A percentile compares a stretch with the other conserved stretches of the same genome.
Evolutionary conservation across 2,329 filamentous ascomycete species (phyloP).

Genomic region (Mycocentrospora acerina): DNA sequence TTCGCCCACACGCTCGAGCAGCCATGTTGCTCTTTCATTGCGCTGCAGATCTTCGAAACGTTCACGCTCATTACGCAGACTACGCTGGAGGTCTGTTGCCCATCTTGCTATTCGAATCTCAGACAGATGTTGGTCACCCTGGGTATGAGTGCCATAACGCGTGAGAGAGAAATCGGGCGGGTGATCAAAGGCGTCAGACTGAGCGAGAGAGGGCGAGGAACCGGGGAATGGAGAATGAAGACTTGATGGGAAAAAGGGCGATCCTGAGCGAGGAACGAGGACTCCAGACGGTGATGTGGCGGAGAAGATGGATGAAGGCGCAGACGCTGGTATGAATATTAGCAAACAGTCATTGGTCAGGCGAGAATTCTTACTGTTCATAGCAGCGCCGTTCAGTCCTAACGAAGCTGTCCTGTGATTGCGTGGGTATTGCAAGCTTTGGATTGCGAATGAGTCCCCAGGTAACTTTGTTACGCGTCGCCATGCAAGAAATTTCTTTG

Average conservation of each 20-base stretch:
- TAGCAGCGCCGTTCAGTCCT: constrained; percentile 26
- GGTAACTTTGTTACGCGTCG: constrained; percentile 48
- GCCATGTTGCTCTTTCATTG: constrained; percentile 67
- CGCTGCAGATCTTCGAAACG: constrained; percentile 63
- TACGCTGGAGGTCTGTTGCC: constrained; percentile 78
- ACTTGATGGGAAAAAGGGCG: constrained; percentile 36
- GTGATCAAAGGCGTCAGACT: constrained; percentile 25
- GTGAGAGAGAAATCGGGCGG: constrained; percentile 39
- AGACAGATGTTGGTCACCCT: constrained; percentile 61
- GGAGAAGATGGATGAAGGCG: constrained; percentile 39
- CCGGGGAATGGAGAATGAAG: constrained; percentile 39
- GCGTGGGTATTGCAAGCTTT: constrained; percentile 24
- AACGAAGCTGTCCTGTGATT: constrained; percentile 33
- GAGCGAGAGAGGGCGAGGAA: constrained; percentile 37
- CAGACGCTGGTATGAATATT: constrained; percentile 27
- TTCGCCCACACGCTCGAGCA: constrained; percentile 67
- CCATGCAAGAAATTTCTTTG: constrained; percentile 79
- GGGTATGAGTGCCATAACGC: constrained; percentile 54
- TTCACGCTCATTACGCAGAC: constrained; percentile 70
- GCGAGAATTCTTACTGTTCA: constrained; percentile 22
- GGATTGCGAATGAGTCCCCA: constrained; percentile 29
- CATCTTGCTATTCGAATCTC: constrained; percentile 77
- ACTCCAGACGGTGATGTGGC: constrained; percentile 42
- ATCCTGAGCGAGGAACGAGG: constrained; percentile 38
- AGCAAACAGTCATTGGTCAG: constrained; percentile 3